These are phyloP conservation scores for Kwoniella sp. DNA, from an alignment of 768 basidiomycete species.

Conservation along the genomic window DNA sequence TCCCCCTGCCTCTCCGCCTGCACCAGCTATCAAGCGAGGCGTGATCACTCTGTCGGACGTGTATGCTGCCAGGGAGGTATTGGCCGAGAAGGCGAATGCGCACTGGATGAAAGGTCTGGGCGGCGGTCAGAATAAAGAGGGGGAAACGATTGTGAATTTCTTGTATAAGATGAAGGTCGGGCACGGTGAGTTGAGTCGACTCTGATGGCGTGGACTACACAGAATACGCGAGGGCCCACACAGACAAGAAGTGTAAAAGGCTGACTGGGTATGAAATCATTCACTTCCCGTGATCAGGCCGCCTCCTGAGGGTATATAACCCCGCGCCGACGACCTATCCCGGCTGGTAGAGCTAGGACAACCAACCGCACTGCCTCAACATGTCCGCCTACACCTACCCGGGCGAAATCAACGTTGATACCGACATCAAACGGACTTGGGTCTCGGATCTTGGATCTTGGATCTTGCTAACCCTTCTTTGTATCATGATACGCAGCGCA, in stretches of 20 bases:
- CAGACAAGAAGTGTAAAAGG: too few relatives aligned
- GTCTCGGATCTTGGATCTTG: too few relatives aligned
- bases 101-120: constrained; percentile 52
- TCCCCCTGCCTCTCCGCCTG: constrained; percentile 13
- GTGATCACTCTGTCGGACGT: constrained; percentile 50
- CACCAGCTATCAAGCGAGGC: constrained; percentile 28
- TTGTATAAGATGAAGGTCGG: constrained; percentile 53
- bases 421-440: too few relatives aligned
- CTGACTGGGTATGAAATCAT: too few relatives aligned
- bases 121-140: constrained; percentile 52
- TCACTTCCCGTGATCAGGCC: constrained; percentile 26
- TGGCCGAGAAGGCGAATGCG: constrained; percentile 50
- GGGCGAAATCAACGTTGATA: too few relatives aligned
- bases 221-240: too few relatives aligned
- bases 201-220: not conserved
- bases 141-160: constrained; percentile 51
- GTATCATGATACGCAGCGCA: too few relatives aligned
- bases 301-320: constrained; percentile 45
- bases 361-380: too few relatives aligned
- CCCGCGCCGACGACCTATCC: constrained; percentile 21
- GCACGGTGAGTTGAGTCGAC: constrained; percentile 36
- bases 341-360: constrained; percentile 10
- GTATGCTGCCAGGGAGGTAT: constrained; percentile 38
- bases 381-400: too few relatives aligned
- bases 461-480: too few relatives aligned